Evolutionary conservation across 2,329 filamentous ascomycete genomes (phyloP), one percentile per base, ranked within the genome.

Genomic region (Microascus cirrosus): DNA sequence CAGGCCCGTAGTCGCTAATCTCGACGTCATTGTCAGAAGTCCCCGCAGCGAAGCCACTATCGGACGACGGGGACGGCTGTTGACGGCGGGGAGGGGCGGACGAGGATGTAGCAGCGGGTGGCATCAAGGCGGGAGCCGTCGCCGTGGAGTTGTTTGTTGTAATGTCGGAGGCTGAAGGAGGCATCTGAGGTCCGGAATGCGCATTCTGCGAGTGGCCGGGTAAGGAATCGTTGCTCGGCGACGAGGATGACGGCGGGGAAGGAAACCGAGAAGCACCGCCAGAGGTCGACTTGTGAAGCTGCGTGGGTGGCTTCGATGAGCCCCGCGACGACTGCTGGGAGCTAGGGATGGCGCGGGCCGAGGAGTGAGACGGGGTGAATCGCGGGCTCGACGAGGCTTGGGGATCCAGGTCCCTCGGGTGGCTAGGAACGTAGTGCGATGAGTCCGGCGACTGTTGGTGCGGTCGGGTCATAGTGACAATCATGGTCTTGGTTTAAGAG

Each of bases 401-500:
- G 22, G 53, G 58, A 32, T 36, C 54, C 20, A 55, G 25, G 60
- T 68, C 67, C 62, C 65, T 63, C 24, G 68, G 65, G 42, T 65
- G 66, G 61, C 67, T 74, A 60, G 66, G 72, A 62, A 61, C 72
- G 67, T 63, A 71, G 60, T 70, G 69, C 59, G 71, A 45, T 69
- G 62, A 64, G 62, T 74, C 74, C 63, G 77, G 75, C 24, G 56
- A 35, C 62, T 77, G 76, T 62, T 74, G 74, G 62, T 74, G 75
- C 62, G 70, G 71, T 62, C 76, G 65, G 55, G 73, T 73, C 52
- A 77, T 70, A 59, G 73, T 71, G 60, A 74, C 72, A 76, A 90
- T 87, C 79, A 85, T 87, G 74, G 79, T 83, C 76, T 84, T 82
- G 73, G 87, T 86, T 73, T 84, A 81, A 66, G 82, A 79, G 65